A percentile compares a stretch with the other conserved stretches of the same genome.
Conservation (phyloP, 2,329 filamentous ascomycete genomes). For the Penicillium glabrum region DNA sequence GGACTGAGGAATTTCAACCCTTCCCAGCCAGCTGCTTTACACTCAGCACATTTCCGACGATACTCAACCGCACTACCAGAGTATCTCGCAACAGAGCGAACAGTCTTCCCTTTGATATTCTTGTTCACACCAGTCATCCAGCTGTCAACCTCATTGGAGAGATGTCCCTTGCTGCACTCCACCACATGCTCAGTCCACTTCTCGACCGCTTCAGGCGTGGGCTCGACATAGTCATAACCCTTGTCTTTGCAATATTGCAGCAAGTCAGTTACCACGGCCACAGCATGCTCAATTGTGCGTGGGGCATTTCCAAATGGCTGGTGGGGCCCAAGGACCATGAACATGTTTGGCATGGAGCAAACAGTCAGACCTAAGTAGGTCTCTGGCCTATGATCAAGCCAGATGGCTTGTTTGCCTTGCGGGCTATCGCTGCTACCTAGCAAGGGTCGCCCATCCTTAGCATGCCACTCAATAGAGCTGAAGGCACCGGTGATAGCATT, state of each 20-base stretch:
- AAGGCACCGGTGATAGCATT: conserved; percentile 45
- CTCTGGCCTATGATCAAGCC: conserved; percentile 28
- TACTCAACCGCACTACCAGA: conserved; percentile 48
- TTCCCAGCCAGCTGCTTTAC: conserved; percentile 3
- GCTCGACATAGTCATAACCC: conserved; percentile 33
- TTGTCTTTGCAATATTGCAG: conserved; percentile 25
- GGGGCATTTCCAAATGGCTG: conserved; percentile 41
- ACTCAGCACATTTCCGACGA: conserved; percentile 24
- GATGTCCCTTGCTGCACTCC: conserved; percentile 45
- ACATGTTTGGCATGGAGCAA: conserved; percentile 51
- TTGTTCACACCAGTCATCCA: conserved; percentile 59
- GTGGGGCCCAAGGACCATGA: conserved; percentile 57
- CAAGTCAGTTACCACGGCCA: conserved; percentile 41
- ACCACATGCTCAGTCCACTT: conserved; percentile 51
- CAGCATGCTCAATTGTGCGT: conserved; percentile 34
- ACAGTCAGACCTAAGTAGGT: conserved; percentile 47
- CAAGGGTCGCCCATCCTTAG: conserved; percentile 34
- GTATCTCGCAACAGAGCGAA: conserved; percentile 48
- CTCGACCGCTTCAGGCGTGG: conserved; percentile 41
- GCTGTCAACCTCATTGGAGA: conserved; percentile 51
- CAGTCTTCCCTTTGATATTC: conserved; percentile 48
- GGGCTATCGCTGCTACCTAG: conserved; percentile 11
- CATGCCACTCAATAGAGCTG: conserved; percentile 40
- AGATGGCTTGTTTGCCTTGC: conserved; percentile 24
- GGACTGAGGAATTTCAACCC: neutral